These are phyloP conservation scores for Salvia hispanica DNA, from an alignment of 257 asterid species.

Conservation along the genomic window DNA sequence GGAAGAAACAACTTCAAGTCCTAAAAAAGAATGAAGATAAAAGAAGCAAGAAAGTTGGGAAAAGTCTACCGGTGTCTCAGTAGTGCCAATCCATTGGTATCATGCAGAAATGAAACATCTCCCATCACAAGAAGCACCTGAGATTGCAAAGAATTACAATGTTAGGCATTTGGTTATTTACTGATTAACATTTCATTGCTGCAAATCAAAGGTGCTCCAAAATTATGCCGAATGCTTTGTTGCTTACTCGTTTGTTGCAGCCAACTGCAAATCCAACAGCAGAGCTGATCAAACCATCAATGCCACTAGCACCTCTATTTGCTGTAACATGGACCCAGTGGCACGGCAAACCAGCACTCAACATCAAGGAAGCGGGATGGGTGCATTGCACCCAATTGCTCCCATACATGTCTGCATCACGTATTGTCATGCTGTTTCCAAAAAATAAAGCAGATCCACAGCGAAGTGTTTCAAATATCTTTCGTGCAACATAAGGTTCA, in stretches of 20 bases:
- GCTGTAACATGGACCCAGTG: constrained; percentile 76
- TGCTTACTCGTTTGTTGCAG: constrained; percentile 86
- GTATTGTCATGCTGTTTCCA: constrained; percentile 99
- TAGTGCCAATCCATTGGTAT: constrained; percentile 86
- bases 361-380: constrained; percentile 45
- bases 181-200: not conserved
- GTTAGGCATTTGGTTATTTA: constrained; percentile 6
- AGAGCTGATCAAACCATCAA: constrained; percentile 94
- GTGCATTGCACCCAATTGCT: constrained; percentile 56
- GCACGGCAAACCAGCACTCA: constrained; percentile 69
- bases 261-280: constrained; percentile 94
- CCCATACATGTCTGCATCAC: constrained; percentile 94
- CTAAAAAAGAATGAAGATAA: constrained; percentile 3
- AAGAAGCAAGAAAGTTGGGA: constrained; percentile 18
- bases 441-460: constrained; percentile 81
- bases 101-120: constrained; percentile 92
- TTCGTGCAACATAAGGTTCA: constrained; percentile 90
- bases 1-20: not conserved
- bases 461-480: constrained; percentile 59
- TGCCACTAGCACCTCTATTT: constrained; percentile 98
- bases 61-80: constrained; percentile 60
- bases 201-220: not conserved
- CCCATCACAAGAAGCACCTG: constrained; percentile 82
- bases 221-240: not conserved
- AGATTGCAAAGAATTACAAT: constrained; percentile 13